Evolutionary conservation across 1,139 yeast genomes (phyloP).

Genomic region (Kodamaea ohmeri): DNA sequence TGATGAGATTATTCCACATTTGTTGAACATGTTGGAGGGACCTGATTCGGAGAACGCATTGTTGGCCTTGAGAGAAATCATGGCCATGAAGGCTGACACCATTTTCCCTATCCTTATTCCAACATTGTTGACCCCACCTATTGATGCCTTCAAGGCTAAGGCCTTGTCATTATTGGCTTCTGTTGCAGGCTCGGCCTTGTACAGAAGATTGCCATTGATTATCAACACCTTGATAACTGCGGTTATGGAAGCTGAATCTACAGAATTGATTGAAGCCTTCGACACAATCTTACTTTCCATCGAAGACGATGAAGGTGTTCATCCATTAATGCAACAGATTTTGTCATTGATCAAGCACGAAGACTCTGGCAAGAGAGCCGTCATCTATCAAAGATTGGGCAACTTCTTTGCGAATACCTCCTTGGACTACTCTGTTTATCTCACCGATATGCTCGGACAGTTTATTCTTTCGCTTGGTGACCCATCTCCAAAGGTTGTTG

Average conservation of each 20-base stretch:
- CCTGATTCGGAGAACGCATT: slow-evolving; percentile 75
- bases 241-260: slow-evolving; percentile 39
- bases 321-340: slow-evolving; percentile 80
- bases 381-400: slow-evolving; percentile 68
- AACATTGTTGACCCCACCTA: slow-evolving; percentile 75
- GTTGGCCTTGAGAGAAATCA: slow-evolving; percentile 84
- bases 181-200: slow-evolving; percentile 85
- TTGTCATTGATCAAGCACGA: slow-evolving; percentile 76
- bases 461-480: slow-evolving; percentile 76
- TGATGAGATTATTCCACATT: slow-evolving; percentile 83
- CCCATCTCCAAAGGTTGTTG: slow-evolving; percentile 58
- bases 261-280: slow-evolving; percentile 46
- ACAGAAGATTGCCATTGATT: slow-evolving; percentile 67
- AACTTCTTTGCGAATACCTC: slow-evolving; percentile 63
- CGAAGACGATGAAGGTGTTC: slow-evolving; percentile 76
- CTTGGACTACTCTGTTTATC: slow-evolving; percentile 71
- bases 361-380: slow-evolving; percentile 62
- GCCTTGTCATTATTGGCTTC: slow-evolving; percentile 88
- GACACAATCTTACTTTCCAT: slow-evolving; percentile 71
- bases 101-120: slow-evolving; percentile 95
- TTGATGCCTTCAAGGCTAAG: slow-evolving; percentile 77
- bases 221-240: slow-evolving; percentile 71
- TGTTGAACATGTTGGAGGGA: slow-evolving; percentile 67
- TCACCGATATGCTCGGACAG: slow-evolving; percentile 71
- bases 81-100: slow-evolving; percentile 85